These are phyloP conservation scores for Pezicula neosporulosa DNA, from an alignment of 2,329 filamentous ascomycete species.

Conservation along the genomic window DNA sequence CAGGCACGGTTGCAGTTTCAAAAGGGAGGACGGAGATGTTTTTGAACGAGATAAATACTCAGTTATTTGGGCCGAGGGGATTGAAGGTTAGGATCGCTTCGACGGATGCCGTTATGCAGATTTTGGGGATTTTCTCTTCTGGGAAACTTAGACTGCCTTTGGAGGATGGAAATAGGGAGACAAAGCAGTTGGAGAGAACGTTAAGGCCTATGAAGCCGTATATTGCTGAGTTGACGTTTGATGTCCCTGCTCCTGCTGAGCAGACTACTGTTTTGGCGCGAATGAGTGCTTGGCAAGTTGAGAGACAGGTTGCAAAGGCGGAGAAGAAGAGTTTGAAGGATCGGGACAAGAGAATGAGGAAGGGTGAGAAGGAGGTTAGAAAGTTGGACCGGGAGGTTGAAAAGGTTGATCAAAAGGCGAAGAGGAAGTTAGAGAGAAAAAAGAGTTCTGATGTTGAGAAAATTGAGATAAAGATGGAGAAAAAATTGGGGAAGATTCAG, in stretches of 20 bases:
- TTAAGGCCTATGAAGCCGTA: slow-evolving; percentile 7
- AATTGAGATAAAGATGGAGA: neutral
- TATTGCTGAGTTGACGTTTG: slow-evolving; percentile 9
- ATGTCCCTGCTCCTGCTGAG: slow-evolving; percentile 7
- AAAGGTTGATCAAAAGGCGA: neutral
- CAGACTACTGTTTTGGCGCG: slow-evolving; percentile 17
- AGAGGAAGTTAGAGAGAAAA: neutral
- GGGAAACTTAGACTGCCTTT: slow-evolving; percentile 17
- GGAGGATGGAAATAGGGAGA: slow-evolving; percentile 15
- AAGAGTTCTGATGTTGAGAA: neutral
- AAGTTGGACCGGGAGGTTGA: neutral
- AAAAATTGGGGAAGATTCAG: slow-evolving; percentile 12
- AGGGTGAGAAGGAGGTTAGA: neutral
- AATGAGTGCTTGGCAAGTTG: slow-evolving; percentile 24
- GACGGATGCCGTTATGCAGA: slow-evolving; percentile 20
- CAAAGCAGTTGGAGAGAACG: slow-evolving; percentile 1
- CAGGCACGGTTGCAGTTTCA: slow-evolving; percentile 19
- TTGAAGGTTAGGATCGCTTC: slow-evolving; percentile 25
- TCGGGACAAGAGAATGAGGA: slow-evolving; percentile 2
- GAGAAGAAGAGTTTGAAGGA: slow-evolving; percentile 25
- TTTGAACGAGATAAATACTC: slow-evolving; percentile 26
- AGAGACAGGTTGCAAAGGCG: slow-evolving; percentile 12
- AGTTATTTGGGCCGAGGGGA: slow-evolving; percentile 28
- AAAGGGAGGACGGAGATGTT: slow-evolving; percentile 25
- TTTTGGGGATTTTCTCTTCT: slow-evolving; percentile 19